phyloP scores from a whole-genome alignment of 306 rosid species.

The Rosa rugosa region DNA sequence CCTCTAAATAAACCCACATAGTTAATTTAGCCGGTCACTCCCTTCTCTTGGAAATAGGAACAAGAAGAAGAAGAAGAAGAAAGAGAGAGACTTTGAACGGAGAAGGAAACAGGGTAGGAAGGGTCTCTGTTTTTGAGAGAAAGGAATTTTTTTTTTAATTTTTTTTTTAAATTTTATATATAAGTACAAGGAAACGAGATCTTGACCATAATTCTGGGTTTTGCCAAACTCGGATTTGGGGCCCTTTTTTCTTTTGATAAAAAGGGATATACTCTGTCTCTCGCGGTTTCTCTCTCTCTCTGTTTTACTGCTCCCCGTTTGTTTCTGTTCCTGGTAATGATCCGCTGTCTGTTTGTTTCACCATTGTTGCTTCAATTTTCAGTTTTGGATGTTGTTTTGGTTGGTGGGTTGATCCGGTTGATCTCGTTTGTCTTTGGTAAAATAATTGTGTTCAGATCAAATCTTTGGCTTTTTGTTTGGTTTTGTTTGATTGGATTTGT shows the following conservation, averaged over 20 bases:
- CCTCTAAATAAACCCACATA: background rate
- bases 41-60: slow-evolving; percentile 21
- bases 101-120: slow-evolving; percentile 1
- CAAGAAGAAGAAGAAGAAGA: slow-evolving; percentile 10
- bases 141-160: background rate
- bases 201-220: slow-evolving; percentile 27
- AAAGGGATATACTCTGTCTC: slow-evolving; percentile 41
- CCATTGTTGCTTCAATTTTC: background rate
- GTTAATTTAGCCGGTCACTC: background rate
- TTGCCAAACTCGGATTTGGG: slow-evolving; percentile 40
- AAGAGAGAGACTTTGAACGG: slow-evolving; percentile 25
- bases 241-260: slow-evolving; percentile 29
- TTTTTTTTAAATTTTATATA: background rate
- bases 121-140: background rate
- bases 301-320: background rate
- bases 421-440: slow-evolving; percentile 11
- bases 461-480: background rate
- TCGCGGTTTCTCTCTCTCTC: background rate
- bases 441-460: slow-evolving; percentile 9
- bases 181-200: slow-evolving; percentile 42
- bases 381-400: slow-evolving; percentile 12
- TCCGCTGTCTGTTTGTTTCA: background rate
- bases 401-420: slow-evolving; percentile 17
- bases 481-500: slow-evolving; percentile 6
- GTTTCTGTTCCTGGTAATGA: slow-evolving; percentile 45